These are phyloP conservation scores for Digitaria exilis DNA, from an alignment of 202 grass and related monocot genomes.

Conservation along the genomic window DNA sequence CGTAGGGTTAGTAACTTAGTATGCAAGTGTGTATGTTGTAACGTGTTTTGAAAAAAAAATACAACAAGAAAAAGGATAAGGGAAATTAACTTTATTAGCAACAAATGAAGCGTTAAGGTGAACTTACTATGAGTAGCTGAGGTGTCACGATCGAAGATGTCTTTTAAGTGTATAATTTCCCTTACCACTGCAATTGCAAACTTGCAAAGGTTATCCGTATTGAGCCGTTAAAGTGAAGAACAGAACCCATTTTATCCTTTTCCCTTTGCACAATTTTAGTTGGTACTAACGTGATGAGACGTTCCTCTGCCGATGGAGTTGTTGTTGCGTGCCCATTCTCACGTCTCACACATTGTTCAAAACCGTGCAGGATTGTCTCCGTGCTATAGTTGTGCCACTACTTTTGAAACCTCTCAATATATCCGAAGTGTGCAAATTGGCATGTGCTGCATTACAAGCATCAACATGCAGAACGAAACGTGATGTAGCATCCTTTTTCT, in stretches of 20 bases:
- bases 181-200: background rate
- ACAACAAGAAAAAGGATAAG: too few species aligned
- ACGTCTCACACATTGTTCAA: background rate
- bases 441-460: background rate
- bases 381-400: background rate
- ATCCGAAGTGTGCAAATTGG: background rate
- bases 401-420: background rate
- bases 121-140: background rate
- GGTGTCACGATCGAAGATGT: background rate
- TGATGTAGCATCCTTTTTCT: background rate
- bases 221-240: background rate
- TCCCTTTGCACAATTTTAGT: too few species aligned
- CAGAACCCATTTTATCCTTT: background rate
- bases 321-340: background rate
- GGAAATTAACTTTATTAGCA: too few species aligned
- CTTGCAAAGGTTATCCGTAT: background rate
- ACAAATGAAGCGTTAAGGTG: too few species aligned
- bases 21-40: too few species aligned
- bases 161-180: background rate
- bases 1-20: too few species aligned
- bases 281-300: background rate
- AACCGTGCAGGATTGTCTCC: background rate
- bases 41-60: too few species aligned
- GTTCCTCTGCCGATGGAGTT: background rate
- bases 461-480: background rate